A percentile compares a stretch with the other conserved stretches of the same genome.
These are phyloP conservation scores for Populus hybrid DNA, from an alignment of 441 rosid genomes.

Conservation along the genomic window DNA sequence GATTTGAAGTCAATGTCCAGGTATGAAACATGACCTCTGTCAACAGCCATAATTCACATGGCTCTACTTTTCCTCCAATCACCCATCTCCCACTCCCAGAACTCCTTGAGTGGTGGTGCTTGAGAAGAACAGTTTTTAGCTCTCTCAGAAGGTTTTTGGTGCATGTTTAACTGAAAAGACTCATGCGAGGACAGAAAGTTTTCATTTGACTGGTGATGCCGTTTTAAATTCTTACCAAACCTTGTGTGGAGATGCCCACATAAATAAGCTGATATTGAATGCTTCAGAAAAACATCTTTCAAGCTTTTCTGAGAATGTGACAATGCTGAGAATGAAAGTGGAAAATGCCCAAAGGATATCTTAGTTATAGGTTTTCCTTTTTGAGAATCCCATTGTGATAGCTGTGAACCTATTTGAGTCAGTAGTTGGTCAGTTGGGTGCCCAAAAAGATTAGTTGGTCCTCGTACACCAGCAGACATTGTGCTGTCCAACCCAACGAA, in stretches of 20 bases:
- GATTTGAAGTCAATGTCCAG: conserved; percentile 60
- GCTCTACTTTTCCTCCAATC: conserved; percentile 91
- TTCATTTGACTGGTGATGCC: conserved; percentile 53
- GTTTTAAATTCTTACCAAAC: conserved; percentile 87
- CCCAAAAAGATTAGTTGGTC: conserved; percentile 91
- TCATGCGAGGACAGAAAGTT: conserved; percentile 35
- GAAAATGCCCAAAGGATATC: conserved; percentile 89
- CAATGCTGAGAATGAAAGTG: conserved; percentile 72
- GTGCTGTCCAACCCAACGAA: conserved; percentile 90
- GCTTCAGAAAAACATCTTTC: conserved; percentile 69
- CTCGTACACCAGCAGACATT: conserved; percentile 66
- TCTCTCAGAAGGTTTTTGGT: conserved; percentile 37
- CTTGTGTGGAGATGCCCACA: conserved; percentile 88
- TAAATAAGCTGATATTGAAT: conserved; percentile 73
- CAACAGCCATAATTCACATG: conserved; percentile 79
- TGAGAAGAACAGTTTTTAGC: conserved; percentile 58
- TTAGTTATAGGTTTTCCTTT: conserved; percentile 61
- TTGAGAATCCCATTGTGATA: conserved; percentile 74
- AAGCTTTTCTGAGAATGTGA: conserved; percentile 59
- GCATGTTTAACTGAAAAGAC: conserved; percentile 71
- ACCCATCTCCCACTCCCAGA: conserved; percentile 99
- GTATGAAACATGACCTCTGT: conserved; percentile 83
- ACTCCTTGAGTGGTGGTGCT: conserved; percentile 50
- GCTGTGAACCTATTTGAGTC: conserved; percentile 48
- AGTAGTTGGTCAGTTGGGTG: conserved; percentile 84